Evolutionary conservation across 768 basidiomycete genomes (phyloP), one percentile per base, ranked within the genome.

Genomic region (Boletus huronensis): DNA sequence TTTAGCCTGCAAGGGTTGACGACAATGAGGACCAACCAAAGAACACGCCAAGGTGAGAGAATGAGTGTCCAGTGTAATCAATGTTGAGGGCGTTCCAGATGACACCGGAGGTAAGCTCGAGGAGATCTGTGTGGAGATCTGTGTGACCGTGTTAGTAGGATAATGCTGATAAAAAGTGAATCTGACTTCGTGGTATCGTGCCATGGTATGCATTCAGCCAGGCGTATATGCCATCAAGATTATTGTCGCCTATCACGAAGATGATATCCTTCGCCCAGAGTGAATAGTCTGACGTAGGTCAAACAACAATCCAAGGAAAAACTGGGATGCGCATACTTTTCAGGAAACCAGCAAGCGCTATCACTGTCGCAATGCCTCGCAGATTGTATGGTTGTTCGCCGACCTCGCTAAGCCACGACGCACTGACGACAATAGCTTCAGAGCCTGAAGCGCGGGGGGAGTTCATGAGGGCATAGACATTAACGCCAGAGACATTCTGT

Each of bases 51-150:
- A 98, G 77, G 66, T 98, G 92, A 10, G 90, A 93, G 72, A 98
- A 96, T 0, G 95, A 98, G 71, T 99, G 96, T 0, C 93, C 90
- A 1, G 94, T 92, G 69, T 98, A 98, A 68, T 98, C 97, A 40
- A 99, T 83, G 61, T 89, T 90, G 43, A 99, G 72, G 11, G 93
- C 93, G 1, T 90, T 93, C 97, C 97, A 99, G 40, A 99, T 89
- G 6, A 94, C 88, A 3, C 94, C 95, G 3, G 92, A 91, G 2
- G 82, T 70, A 23, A 90, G 65, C 32, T 75, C 70, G 35, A 97
- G 75, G 9, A 77, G 74, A 34, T 89, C 83, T 1, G 82, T 80
- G n/a, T 74, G 60, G 17, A 93, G 74, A 64, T 87, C 93, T 94
- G 35, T 7, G 26, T 21, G 26, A 16, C 11, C 19, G 31, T 3